Base-by-base conservation (phyloP, 441 rosid species). In the Mallotus japonicus region DNA sequence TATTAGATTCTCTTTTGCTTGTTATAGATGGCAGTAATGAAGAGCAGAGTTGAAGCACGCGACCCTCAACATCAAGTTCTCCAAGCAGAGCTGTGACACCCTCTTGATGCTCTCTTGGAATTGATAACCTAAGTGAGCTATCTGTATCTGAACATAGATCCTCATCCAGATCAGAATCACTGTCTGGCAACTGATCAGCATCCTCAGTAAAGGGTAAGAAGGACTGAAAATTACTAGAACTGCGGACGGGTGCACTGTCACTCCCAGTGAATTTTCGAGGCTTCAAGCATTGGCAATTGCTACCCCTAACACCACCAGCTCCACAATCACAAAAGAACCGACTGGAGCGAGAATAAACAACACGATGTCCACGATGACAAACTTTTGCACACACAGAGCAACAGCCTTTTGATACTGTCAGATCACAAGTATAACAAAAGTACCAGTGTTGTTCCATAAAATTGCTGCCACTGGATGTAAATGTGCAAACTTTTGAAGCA, bases 361-460 rank as follows among this genome's bases (percentile, higher is more conserved):
- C 99, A 79, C 97, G 99, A 75, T 97, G 99, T 72, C 98, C 99
- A 42, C 93, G 91, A 85, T 97, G 99, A 82, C 99, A 97, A 79
- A 97, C 99, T 88, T 93, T 97, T 78, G 99, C 99, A 61, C 99
- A 97, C 19, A 95, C 92, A 76, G 99, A 97, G 82, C 99, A 97
- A 80, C 99, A 97, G 65, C 99, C 99, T 85, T 97, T 97, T 71
- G 99, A 89, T 70, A 92, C 96, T 19, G 97, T 92, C 75, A 97
- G 90, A 82, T 97, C 99, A 85, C 99, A 95, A 22, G 99, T 97
- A 82, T 97, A 97, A 84, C 99, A 97, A 73, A 97, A 97, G 76
- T 97, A 97, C 99, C 99, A 97, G 82, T 97, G 99, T 66, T 97
- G 99, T 80, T 97, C 99, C 99, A 93, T 97, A 83, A 95, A 97